These are phyloP conservation scores for Vaccinium vitisidaea DNA, from an alignment of 148 eudicot species.

Conservation along the genomic window DNA sequence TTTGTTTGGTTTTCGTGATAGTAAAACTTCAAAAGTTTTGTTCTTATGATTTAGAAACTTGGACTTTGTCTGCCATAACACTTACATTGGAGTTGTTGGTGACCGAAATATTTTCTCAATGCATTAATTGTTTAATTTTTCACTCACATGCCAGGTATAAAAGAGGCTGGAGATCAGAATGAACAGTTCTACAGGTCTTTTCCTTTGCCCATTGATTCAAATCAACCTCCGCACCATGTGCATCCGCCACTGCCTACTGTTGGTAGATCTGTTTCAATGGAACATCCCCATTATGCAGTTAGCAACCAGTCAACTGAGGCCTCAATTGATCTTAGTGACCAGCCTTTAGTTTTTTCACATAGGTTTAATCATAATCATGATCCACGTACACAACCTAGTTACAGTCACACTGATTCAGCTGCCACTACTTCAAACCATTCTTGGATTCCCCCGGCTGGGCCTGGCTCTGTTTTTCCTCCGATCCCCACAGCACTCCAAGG, in stretches of 20 bases:
- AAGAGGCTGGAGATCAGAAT: slow-evolving; percentile 36
- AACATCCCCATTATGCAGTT: slow-evolving; percentile 45
- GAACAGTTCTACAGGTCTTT: slow-evolving; percentile 33
- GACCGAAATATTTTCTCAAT: neutral
- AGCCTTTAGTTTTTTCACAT: slow-evolving; percentile 69
- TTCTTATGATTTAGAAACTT: slow-evolving; percentile 2
- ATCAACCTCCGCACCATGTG: slow-evolving; percentile 39
- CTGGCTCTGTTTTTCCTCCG: slow-evolving; percentile 61
- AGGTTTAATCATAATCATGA: slow-evolving; percentile 56
- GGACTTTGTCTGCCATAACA: neutral
- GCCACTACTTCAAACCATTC: slow-evolving; percentile 49
- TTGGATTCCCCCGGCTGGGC: slow-evolving; percentile 54
- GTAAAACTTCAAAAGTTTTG: neutral
- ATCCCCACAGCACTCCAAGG: slow-evolving; percentile 48
- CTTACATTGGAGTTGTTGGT: neutral
- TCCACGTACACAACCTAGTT: slow-evolving; percentile 41
- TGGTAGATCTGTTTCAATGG: slow-evolving; percentile 41
- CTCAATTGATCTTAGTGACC: slow-evolving; percentile 51
- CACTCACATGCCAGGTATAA: slow-evolving; percentile 54
- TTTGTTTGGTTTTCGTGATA: neutral
- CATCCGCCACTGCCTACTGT: slow-evolving; percentile 41
- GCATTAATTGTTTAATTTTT: slow-evolving; percentile 24
- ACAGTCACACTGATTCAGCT: slow-evolving; percentile 43
- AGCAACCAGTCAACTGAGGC: slow-evolving; percentile 43
- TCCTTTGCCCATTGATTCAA: slow-evolving; percentile 29